These are phyloP conservation scores for Phytophthora pluvialis DNA, from an alignment of 352 stramenopile genomes.

Conservation along the genomic window DNA sequence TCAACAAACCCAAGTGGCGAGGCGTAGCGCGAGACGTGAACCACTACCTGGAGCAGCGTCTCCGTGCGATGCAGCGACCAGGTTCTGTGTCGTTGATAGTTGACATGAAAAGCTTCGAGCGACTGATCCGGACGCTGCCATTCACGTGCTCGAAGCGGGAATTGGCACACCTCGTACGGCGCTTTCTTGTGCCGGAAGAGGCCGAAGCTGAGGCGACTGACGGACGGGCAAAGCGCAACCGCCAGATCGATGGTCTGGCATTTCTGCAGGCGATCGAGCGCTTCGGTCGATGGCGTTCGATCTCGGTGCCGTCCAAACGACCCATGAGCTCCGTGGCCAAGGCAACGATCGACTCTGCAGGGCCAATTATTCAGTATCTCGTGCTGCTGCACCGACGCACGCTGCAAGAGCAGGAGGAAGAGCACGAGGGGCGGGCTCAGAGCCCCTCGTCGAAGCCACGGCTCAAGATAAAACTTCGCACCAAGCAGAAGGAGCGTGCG, in stretches of 20 bases:
- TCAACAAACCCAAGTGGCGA: slow-evolving; percentile 47
- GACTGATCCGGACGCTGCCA: slow-evolving; percentile 46
- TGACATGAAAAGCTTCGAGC: slow-evolving; percentile 43
- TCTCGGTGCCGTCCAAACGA: slow-evolving; percentile 27
- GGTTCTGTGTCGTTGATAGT: slow-evolving; percentile 21
- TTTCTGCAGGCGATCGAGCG: slow-evolving; percentile 48
- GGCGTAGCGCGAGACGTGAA: slow-evolving; percentile 52
- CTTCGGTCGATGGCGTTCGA: slow-evolving; percentile 41
- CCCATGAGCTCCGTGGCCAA: slow-evolving; percentile 31
- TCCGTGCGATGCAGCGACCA: slow-evolving; percentile 33
- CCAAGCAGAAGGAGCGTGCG: slow-evolving; percentile 5
- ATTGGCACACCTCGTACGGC: slow-evolving; percentile 31
- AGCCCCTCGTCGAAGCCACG: slow-evolving; percentile 5
- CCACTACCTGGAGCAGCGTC: slow-evolving; percentile 46
- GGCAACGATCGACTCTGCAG: slow-evolving; percentile 30
- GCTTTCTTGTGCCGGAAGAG: slow-evolving; percentile 18
- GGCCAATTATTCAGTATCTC: slow-evolving; percentile 61
- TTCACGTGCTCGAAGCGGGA: slow-evolving; percentile 50
- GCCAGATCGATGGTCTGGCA: slow-evolving; percentile 35
- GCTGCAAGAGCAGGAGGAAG: slow-evolving; percentile 24
- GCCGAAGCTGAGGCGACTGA: neutral
- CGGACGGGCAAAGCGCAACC: neutral
- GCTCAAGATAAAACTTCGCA: slow-evolving; percentile 12
- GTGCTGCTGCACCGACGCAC: slow-evolving; percentile 36
- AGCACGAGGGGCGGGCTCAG: slow-evolving; percentile 10